Conservation (phyloP, 768 basidiomycete genomes). For the Suillus bovinus region DNA sequence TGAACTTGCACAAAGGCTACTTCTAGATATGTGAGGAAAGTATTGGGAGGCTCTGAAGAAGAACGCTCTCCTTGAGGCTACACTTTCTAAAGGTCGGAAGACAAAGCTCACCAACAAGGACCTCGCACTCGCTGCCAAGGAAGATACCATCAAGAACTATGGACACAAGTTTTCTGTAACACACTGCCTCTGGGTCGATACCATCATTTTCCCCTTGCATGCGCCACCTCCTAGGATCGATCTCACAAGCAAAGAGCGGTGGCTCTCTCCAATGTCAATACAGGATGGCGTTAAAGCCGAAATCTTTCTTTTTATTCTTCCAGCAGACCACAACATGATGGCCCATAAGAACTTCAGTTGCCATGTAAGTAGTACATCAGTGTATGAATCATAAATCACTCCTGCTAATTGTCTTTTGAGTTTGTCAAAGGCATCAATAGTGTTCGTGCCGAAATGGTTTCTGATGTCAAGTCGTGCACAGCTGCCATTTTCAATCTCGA, state of each 20-base stretch:
- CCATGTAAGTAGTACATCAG: conserved; percentile 2
- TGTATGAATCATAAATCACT: too few relatives aligned
- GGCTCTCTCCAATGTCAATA: conserved; percentile 7
- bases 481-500: neutral
- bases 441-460: neutral
- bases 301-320: conserved; percentile 7
- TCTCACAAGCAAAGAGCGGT: conserved; percentile 4
- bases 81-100: neutral
- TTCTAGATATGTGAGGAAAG: neutral
- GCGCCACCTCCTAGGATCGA: neutral
- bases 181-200: neutral
- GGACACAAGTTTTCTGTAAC: neutral
- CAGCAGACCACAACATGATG: conserved; percentile 1
- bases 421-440: conserved; percentile 8
- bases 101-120: neutral
- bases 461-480: neutral
- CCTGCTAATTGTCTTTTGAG: neutral
- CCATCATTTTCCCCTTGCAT: neutral
- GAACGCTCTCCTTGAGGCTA: neutral
- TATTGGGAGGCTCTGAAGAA: neutral
- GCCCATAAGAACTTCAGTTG: neutral
- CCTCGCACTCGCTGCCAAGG: neutral
- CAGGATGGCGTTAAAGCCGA: conserved; percentile 12
- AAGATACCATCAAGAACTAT: neutral
- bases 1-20: neutral